Percentiles rank a stretch among this genome's conserved stretches.
phyloP scores from a whole-genome alignment of 305 asterid genomes.

The Stenogyne calaminthoides region DNA sequence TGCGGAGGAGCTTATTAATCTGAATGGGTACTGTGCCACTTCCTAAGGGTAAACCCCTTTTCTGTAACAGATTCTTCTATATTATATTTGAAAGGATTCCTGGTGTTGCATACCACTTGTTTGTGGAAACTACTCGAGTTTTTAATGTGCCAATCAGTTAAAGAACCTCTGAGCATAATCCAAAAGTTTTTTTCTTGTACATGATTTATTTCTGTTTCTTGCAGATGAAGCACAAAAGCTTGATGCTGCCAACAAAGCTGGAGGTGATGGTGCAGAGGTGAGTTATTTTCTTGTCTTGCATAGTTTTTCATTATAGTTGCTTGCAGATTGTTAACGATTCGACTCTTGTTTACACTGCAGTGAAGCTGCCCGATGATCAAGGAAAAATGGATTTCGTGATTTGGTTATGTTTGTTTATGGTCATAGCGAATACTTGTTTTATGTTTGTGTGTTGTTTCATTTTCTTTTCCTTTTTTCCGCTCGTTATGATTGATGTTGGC shows the following conservation, averaged over 20 bases:
- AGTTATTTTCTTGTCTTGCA: constrained; percentile 11
- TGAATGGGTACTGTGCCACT: background rate
- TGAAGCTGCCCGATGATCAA: constrained; percentile 42
- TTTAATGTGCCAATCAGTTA: background rate
- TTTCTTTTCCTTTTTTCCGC: constrained; percentile 9
- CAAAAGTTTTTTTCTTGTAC: constrained; percentile 3
- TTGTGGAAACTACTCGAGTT: background rate
- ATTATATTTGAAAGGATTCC: background rate
- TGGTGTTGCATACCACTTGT: background rate
- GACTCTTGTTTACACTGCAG: constrained; percentile 43
- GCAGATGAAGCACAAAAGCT: constrained; percentile 65
- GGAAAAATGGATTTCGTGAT: constrained; percentile 31
- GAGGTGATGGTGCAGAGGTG: constrained; percentile 73
- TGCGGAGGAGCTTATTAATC: background rate
- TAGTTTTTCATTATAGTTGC: background rate
- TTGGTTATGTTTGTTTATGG: constrained; percentile 33
- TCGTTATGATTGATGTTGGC: constrained; percentile 35
- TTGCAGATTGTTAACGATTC: background rate
- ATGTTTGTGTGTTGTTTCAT: constrained; percentile 35
- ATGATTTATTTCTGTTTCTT: constrained; percentile 22
- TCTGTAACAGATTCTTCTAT: background rate
- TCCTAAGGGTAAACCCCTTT: background rate
- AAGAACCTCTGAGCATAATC: background rate
- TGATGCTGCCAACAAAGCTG: constrained; percentile 56
- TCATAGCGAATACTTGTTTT: constrained; percentile 36